Base-by-base conservation (phyloP, 306 rosid species). In the Potentilla sterilis region DNA sequence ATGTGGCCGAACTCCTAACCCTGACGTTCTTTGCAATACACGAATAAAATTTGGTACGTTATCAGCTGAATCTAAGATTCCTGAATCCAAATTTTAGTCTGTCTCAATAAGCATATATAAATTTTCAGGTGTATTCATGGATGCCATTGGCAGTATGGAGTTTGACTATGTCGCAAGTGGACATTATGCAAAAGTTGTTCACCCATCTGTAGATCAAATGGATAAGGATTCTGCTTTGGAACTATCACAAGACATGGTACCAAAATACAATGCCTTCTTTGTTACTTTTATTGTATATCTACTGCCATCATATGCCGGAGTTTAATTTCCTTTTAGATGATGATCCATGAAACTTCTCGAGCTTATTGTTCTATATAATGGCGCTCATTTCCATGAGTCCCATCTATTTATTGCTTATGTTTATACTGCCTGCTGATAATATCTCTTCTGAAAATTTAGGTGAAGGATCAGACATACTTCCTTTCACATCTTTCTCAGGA, bases 381-480 rank as follows among this genome's bases (percentile, higher is more conserved):
- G 21, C 7, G 9, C 69, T 44, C 42, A 48, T 62, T 15, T 65
- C 46, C 15, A 5, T n/a, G 1, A 5, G 24, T 67, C 28, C 38
- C 16, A 48, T 13, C 10, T 64, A 41, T 4, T 21, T 55, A 55
- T 55, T 21, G 61, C 34, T 40, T n/a, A 8, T 71, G 42, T 63
- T 43, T 47, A 1, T 73, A 75, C 49, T 81, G 21, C 75, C 49
- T 42, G 63, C 75, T 68, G 69, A 55, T 86, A 35, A 73, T 35
- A 64, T 75, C 32, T 35, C 52, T 80, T 81, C 68, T 72, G 58
- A 75, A 72, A 75, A 72, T 86, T 65, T 76, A 94, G 98, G 94
- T 94, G 67, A 92, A 94, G 80, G 98, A 94, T 87, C 98, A 94
- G 81, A 95, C 98, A 14, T 95, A 92, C 86, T 95, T 95, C 82